Percentiles rank a stretch among this genome's conserved stretches.
These are phyloP conservation scores for Jatropha curcas DNA, from an alignment of 345 rosid genomes.

Conservation along the genomic window DNA sequence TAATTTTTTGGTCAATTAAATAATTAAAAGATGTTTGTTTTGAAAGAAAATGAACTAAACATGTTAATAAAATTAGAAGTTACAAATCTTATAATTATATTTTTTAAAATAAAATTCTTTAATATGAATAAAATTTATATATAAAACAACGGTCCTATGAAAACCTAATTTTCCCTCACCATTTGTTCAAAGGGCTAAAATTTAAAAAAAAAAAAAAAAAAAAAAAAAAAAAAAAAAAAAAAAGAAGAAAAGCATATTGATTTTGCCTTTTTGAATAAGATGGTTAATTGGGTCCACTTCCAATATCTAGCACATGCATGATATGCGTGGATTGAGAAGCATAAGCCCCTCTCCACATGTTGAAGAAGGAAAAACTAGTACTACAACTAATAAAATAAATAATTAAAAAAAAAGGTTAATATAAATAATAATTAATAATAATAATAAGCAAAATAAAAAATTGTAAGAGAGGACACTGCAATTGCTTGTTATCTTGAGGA, in stretches of 20 bases:
- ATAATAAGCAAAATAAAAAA: not conserved
- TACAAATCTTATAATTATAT: too few species aligned
- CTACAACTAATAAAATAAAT: not conserved
- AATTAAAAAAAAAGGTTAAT: not conserved
- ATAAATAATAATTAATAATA: not conserved
- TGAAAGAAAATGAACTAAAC: too few species aligned
- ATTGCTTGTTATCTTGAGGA: constrained; percentile 5
- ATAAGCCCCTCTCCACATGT: not conserved
- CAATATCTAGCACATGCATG: not conserved
- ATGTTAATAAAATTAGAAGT: too few species aligned
- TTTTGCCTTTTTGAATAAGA: not conserved
- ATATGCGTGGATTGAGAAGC: not conserved
- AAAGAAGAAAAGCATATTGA: too few species aligned
- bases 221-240: not conserved
- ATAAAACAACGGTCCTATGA: too few species aligned
- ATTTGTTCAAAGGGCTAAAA: too few species aligned
- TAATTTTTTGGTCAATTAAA: too few species aligned
- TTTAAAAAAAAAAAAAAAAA: too few species aligned
- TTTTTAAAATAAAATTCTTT: too few species aligned
- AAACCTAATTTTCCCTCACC: too few species aligned
- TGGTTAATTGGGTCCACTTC: constrained; percentile 8
- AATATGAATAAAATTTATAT: too few species aligned
- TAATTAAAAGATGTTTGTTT: too few species aligned
- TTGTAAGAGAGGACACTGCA: not conserved
- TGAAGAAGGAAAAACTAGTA: not conserved